Conservation (phyloP, 257 asterid species). For the Cruciata laevipes region DNA sequence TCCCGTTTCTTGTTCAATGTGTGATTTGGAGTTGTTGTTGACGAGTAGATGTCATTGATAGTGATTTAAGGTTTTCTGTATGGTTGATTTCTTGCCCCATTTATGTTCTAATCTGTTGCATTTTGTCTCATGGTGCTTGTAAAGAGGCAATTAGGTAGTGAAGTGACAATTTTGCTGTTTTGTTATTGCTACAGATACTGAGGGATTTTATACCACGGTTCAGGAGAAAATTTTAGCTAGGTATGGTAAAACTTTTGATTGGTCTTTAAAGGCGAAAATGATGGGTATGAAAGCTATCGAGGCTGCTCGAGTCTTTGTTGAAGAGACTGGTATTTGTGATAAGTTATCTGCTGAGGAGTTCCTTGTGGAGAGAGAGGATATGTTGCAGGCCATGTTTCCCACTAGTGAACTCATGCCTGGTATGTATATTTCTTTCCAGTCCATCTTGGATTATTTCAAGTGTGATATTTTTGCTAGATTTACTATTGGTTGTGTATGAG, state of each 20-base stretch:
- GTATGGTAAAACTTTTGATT: slow-evolving; percentile 82
- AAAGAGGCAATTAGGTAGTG: not conserved
- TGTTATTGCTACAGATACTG: slow-evolving; percentile 57
- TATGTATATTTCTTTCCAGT: slow-evolving; percentile 8
- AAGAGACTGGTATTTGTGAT: slow-evolving; percentile 73
- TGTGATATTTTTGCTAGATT: slow-evolving; percentile 8
- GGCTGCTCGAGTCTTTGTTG: slow-evolving; percentile 88
- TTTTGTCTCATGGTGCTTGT: not conserved
- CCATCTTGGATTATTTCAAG: not conserved
- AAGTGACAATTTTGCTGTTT: slow-evolving; percentile 15
- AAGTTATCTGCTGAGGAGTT: slow-evolving; percentile 80
- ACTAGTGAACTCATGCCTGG: slow-evolving; percentile 96
- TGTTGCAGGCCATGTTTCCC: slow-evolving; percentile 68
- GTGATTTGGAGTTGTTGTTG: not conserved
- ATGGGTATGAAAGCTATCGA: slow-evolving; percentile 98
- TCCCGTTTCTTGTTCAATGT: not conserved
- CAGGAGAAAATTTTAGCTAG: slow-evolving; percentile 84
- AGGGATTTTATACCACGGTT: slow-evolving; percentile 85
- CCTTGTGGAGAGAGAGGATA: slow-evolving; percentile 83
- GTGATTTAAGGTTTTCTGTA: not conserved
- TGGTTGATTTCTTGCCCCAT: not conserved
- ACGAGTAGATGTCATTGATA: not conserved
- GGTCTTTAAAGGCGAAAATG: slow-evolving; percentile 96
- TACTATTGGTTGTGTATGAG: not conserved
- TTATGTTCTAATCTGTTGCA: not conserved